Evolutionary conservation across 2,329 filamentous ascomycete genomes (phyloP).

Genomic region (Fusarium guadeloupense): DNA sequence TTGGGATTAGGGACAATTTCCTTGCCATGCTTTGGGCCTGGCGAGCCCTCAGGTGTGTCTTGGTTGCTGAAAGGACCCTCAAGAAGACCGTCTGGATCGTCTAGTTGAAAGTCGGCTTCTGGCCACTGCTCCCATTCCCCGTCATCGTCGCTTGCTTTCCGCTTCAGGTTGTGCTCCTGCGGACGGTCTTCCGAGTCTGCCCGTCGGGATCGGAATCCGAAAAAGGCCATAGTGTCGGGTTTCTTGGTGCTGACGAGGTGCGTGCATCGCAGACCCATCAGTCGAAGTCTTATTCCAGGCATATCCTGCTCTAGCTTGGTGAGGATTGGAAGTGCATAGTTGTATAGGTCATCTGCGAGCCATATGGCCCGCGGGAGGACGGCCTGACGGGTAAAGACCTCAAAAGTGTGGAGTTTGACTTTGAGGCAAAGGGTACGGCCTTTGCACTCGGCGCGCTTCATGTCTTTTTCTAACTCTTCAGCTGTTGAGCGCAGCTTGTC

Average conservation of each 20-base stretch:
- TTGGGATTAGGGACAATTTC: conserved; percentile 60
- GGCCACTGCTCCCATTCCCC: conserved; percentile 73
- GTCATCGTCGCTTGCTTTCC: conserved; percentile 47
- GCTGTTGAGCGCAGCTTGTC: conserved; percentile 84
- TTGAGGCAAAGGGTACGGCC: conserved; percentile 93
- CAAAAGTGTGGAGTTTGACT: conserved; percentile 92
- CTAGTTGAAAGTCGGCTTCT: conserved; percentile 65
- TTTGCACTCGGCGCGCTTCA: conserved; percentile 81
- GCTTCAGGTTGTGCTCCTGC: conserved; percentile 41
- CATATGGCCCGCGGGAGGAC: conserved; percentile 77
- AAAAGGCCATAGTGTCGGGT: conserved; percentile 79
- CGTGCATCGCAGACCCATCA: conserved; percentile 91
- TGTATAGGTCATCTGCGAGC: conserved; percentile 83
- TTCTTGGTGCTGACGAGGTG: conserved; percentile 88
- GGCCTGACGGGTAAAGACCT: conserved; percentile 85
- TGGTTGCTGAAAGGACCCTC: conserved; percentile 18
- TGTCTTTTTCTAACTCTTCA: conserved; percentile 86
- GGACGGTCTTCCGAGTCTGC: conserved; percentile 30
- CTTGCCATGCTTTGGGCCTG: conserved; percentile 55
- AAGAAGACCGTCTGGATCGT: conserved; percentile 24
- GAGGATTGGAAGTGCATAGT: conserved; percentile 82
- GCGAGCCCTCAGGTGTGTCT: conserved; percentile 6
- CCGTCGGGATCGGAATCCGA: conserved; percentile 65
- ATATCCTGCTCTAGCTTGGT: conserved; percentile 85
- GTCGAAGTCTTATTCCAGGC: conserved; percentile 77